Conservation (phyloP, 768 basidiomycete genomes). For the Pleurotus pulmonarius region DNA sequence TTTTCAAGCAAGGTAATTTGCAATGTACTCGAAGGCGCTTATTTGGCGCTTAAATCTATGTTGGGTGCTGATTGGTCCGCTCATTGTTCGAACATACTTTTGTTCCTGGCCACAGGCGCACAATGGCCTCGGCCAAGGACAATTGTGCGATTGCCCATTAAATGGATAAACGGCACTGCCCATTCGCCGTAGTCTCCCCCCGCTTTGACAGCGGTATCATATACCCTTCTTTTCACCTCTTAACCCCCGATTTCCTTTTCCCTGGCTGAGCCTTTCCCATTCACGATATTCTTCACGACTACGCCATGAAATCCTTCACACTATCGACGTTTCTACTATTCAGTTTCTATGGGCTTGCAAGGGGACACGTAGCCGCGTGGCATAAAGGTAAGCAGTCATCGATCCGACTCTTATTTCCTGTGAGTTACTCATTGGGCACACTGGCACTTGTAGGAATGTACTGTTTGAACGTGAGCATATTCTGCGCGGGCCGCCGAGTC, state of each 20-base stretch:
- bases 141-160: not conserved
- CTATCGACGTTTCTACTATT: not conserved
- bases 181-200: not conserved
- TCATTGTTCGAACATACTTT: not conserved
- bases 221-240: not conserved
- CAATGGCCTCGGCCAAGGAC: not conserved
- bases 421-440: not conserved
- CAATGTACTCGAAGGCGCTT: no score
- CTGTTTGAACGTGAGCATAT: slow-evolving; percentile 28
- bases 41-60: no score
- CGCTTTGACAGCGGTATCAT: not conserved
- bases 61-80: no score
- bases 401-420: not conserved
- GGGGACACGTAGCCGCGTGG: slow-evolving; percentile 27
- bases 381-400: slow-evolving; percentile 19
- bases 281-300: not conserved
- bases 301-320: not conserved
- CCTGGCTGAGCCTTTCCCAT: not conserved
- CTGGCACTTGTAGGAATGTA: slow-evolving; percentile 23
- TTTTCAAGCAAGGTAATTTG: no score
- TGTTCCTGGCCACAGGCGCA: not conserved
- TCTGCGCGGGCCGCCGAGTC: no score
- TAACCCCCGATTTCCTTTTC: not conserved
- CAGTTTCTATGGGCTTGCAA: not conserved
- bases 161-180: not conserved